Evolutionary conservation across 768 basidiomycete genomes (phyloP).

Genomic region (Pleurotus pulmonarius): DNA sequence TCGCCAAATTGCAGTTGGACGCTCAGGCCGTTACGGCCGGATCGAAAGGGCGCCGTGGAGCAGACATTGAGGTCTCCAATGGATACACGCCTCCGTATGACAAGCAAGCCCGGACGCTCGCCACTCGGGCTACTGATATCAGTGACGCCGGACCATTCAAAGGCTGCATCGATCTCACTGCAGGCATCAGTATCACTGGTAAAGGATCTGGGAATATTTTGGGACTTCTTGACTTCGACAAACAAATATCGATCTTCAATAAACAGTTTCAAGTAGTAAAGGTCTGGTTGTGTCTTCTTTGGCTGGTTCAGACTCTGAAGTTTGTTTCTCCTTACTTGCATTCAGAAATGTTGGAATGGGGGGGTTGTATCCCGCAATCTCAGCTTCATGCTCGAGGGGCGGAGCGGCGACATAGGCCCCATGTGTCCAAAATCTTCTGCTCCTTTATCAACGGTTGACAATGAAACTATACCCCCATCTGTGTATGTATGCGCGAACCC

Average conservation of each 20-base stretch:
- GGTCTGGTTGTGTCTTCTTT: background rate
- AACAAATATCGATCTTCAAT: background rate
- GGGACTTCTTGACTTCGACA: background rate
- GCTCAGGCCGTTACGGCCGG: background rate
- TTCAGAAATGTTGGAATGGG: conserved; percentile 4
- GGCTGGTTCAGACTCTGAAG: too few species aligned
- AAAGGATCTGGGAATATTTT: background rate
- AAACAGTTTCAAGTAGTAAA: conserved; percentile 1
- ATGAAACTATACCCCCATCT: background rate
- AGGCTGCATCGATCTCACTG: background rate
- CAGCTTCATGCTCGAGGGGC: background rate
- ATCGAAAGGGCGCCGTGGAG: background rate
- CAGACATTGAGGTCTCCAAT: too few species aligned
- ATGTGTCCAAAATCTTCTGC: conserved; percentile 1
- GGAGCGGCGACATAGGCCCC: background rate
- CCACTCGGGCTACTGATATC: background rate
- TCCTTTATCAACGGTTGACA: background rate
- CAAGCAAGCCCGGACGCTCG: background rate
- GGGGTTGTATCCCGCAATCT: background rate
- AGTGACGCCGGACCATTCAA: background rate
- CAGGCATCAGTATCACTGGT: background rate
- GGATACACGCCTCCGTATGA: background rate
- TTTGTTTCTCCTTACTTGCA: background rate
- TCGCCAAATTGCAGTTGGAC: conserved; percentile 1
- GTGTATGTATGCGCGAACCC: too few species aligned